Evolutionary conservation across 2,329 filamentous ascomycete genomes (phyloP).

Genomic region (Anthostomella pinea): DNA sequence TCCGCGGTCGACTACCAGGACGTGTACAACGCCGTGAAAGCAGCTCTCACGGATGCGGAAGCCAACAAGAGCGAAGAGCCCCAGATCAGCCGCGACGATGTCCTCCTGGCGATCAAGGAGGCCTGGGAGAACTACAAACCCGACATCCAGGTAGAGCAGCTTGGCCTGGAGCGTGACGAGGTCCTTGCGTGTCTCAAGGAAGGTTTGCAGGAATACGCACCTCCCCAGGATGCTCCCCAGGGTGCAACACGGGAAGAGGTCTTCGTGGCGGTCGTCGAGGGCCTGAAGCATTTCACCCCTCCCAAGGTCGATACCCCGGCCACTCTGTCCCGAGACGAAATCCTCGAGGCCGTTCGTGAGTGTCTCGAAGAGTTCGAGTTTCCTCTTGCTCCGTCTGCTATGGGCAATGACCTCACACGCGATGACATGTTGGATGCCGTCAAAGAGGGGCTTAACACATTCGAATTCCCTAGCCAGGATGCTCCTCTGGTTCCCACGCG

Average conservation of each 20-base stretch:
- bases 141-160: constrained; percentile 85
- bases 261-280: constrained; percentile 80
- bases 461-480: constrained; percentile 33
- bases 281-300: constrained; percentile 75
- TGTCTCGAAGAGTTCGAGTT: constrained; percentile 84
- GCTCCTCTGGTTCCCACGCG: constrained; percentile 43
- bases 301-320: constrained; percentile 68
- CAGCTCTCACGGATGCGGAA: constrained; percentile 65
- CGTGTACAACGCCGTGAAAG: constrained; percentile 80
- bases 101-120: constrained; percentile 81
- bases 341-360: constrained; percentile 79
- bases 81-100: constrained; percentile 72
- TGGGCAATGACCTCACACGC: constrained; percentile 52
- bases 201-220: constrained; percentile 74
- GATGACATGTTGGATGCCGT: constrained; percentile 65
- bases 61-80: constrained; percentile 44
- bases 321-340: constrained; percentile 74
- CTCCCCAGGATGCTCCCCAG: constrained; percentile 48
- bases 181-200: constrained; percentile 83
- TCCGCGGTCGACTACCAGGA: constrained; percentile 74
- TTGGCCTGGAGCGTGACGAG: constrained; percentile 86
- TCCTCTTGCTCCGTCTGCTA: constrained; percentile 57
- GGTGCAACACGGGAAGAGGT: constrained; percentile 80
- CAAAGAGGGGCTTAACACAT: constrained; percentile 52
- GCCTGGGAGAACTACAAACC: constrained; percentile 95